phyloP scores from a whole-genome alignment of 2,329 filamentous ascomycete genomes.

The Raffaelea ambrosiae region DNA sequence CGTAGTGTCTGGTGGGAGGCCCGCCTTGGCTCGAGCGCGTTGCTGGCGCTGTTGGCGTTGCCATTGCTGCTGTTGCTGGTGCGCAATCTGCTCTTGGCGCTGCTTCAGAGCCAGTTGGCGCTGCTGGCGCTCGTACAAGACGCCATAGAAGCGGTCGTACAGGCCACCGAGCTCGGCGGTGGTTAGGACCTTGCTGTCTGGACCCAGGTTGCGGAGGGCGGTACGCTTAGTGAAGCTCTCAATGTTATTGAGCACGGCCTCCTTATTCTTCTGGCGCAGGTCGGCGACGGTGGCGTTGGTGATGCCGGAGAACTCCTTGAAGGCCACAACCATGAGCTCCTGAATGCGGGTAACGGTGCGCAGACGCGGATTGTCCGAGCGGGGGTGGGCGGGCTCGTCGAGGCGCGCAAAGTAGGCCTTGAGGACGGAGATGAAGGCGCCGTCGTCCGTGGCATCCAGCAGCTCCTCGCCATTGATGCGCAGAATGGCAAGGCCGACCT shows the following conservation, averaged over 20 bases:
- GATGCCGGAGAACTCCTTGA: constrained; percentile 94
- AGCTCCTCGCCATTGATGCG: constrained; percentile 96
- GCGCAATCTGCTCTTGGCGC: constrained; percentile 53
- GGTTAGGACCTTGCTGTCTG: constrained; percentile 86
- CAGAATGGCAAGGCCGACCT: constrained; percentile 92
- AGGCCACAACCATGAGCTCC: constrained; percentile 97
- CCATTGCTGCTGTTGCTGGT: constrained; percentile 74
- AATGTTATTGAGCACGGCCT: constrained; percentile 88
- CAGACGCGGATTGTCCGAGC: constrained; percentile 89
- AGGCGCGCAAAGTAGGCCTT: constrained; percentile 91
- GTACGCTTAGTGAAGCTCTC: constrained; percentile 97
- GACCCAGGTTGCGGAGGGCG: constrained; percentile 88
- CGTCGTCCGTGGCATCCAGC: constrained; percentile 86
- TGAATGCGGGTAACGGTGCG: constrained; percentile 93
- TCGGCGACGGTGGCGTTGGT: constrained; percentile 90
- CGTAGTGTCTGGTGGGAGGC: constrained; percentile 9
- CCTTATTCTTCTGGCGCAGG: constrained; percentile 84
- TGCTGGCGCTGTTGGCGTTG: constrained; percentile 29
- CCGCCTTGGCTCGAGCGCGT: neutral
- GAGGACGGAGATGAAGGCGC: constrained; percentile 90
- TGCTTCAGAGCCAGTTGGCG: constrained; percentile 69
- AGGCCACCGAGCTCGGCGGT: constrained; percentile 79
- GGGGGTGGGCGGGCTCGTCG: constrained; percentile 92
- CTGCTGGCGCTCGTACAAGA: constrained; percentile 87
- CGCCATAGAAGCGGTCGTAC: constrained; percentile 89